These are phyloP conservation scores for Fusarium guadeloupense DNA, from an alignment of 2,329 filamentous ascomycete genomes.

Conservation along the genomic window DNA sequence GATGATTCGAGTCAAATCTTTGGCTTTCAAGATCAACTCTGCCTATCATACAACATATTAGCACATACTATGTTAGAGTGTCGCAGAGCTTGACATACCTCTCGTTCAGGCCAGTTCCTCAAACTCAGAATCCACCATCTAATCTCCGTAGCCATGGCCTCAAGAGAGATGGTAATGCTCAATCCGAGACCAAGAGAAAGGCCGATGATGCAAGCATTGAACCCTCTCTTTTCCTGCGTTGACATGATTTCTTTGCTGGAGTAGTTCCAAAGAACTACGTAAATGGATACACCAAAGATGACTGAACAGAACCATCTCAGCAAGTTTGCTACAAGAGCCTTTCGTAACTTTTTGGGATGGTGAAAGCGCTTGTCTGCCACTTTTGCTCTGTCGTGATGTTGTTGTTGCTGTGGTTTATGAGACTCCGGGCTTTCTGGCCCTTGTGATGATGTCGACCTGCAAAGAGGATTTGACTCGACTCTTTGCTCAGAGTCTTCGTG, in stretches of 20 bases:
- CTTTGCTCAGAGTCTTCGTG: background rate
- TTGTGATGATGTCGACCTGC: constrained; percentile 1
- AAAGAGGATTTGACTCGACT: constrained; percentile 19
- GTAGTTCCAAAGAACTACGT: constrained; percentile 29
- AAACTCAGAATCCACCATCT: constrained; percentile 57
- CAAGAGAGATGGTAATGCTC: constrained; percentile 54
- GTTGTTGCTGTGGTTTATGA: background rate
- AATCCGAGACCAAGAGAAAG: constrained; percentile 49
- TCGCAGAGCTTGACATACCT: constrained; percentile 45
- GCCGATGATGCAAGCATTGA: constrained; percentile 56
- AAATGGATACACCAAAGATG: constrained; percentile 27
- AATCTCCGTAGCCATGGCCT: constrained; percentile 54
- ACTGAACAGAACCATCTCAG: constrained; percentile 31
- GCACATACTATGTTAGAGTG: background rate
- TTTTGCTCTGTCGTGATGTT: background rate
- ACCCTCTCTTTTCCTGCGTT: constrained; percentile 49
- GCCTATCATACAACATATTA: constrained; percentile 12
- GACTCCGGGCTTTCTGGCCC: background rate
- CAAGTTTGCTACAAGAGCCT: constrained; percentile 19
- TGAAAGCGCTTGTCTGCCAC: constrained; percentile 1
- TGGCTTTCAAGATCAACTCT: constrained; percentile 33
- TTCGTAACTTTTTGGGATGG: constrained; percentile 19
- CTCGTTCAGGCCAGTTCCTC: constrained; percentile 48
- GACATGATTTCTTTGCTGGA: constrained; percentile 28
- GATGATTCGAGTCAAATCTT: constrained; percentile 34